These are phyloP conservation scores for Metschnikowia anglica DNA, from an alignment of 805 yeast genomes.

Conservation along the genomic window DNA sequence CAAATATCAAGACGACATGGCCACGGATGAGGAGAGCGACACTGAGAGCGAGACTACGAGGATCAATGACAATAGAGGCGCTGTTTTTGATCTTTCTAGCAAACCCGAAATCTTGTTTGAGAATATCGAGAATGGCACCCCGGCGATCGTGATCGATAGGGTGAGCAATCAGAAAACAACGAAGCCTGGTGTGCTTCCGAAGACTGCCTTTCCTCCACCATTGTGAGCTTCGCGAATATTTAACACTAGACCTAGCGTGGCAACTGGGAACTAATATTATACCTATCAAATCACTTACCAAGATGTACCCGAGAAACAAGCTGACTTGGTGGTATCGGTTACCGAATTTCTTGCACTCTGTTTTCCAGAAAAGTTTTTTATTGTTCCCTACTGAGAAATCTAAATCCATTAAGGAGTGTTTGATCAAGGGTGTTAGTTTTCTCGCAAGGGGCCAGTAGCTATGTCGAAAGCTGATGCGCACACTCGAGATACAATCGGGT, in stretches of 20 bases:
- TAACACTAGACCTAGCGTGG: background rate
- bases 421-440: no score
- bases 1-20: constrained; percentile 24
- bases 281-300: no score
- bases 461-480: background rate
- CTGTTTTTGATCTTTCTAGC: constrained; percentile 24
- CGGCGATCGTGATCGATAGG: constrained; percentile 41
- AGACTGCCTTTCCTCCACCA: constrained; percentile 39
- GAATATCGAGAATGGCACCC: constrained; percentile 38
- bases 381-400: no score
- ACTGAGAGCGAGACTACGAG: constrained; percentile 3
- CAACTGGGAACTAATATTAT: background rate
- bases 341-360: no score
- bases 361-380: no score
- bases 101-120: constrained; percentile 40
- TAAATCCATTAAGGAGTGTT: no score
- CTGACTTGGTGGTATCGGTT: no score
- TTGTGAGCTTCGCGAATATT: constrained; percentile 1
- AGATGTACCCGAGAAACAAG: no score
- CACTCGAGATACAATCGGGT: background rate
- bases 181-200: constrained; percentile 23
- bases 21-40: constrained; percentile 12
- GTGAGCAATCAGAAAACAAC: constrained; percentile 22
- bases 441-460: background rate
- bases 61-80: background rate